Evolutionary conservation across 805 yeast species (phyloP).

Genomic region (Yarrowia sp.): DNA sequence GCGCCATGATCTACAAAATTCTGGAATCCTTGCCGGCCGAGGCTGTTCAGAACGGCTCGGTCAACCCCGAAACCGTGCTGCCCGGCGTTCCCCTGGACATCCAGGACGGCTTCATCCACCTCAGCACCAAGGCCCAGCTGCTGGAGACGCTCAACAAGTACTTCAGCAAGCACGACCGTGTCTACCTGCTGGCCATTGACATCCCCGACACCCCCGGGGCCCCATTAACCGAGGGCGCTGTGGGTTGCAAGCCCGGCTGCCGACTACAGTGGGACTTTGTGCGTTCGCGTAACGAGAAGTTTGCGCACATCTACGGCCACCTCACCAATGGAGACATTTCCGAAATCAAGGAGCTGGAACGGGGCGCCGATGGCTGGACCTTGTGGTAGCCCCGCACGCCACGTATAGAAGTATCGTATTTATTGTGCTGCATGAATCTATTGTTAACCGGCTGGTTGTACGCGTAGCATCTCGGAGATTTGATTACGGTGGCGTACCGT

Average conservation of each 20-base stretch:
- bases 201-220: slow-evolving; percentile 30
- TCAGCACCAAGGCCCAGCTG: slow-evolving; percentile 34
- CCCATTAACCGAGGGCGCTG: slow-evolving; percentile 30
- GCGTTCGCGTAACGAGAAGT: slow-evolving; percentile 31
- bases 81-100: slow-evolving; percentile 34
- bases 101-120: slow-evolving; percentile 36
- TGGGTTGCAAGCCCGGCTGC: slow-evolving; percentile 33
- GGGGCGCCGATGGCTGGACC: slow-evolving; percentile 25
- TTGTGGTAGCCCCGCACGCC: slow-evolving; percentile 24
- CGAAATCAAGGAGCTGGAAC: slow-evolving; percentile 24
- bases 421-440: slow-evolving; percentile 20
- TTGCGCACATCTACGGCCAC: slow-evolving; percentile 36
- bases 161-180: slow-evolving; percentile 29
- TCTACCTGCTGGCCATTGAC: slow-evolving; percentile 32
- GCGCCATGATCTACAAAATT: slow-evolving; percentile 36
- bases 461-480: no score
- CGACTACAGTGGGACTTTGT: slow-evolving; percentile 35
- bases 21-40: slow-evolving; percentile 32
- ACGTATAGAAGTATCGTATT: slow-evolving; percentile 17
- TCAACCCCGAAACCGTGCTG: slow-evolving; percentile 29
- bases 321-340: slow-evolving; percentile 33
- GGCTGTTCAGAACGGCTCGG: slow-evolving; percentile 33
- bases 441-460: no score
- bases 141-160: slow-evolving; percentile 32
- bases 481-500: no score